phyloP scores from a whole-genome alignment of 129 eudicot genomes.

The Flaveria brownii region DNA sequence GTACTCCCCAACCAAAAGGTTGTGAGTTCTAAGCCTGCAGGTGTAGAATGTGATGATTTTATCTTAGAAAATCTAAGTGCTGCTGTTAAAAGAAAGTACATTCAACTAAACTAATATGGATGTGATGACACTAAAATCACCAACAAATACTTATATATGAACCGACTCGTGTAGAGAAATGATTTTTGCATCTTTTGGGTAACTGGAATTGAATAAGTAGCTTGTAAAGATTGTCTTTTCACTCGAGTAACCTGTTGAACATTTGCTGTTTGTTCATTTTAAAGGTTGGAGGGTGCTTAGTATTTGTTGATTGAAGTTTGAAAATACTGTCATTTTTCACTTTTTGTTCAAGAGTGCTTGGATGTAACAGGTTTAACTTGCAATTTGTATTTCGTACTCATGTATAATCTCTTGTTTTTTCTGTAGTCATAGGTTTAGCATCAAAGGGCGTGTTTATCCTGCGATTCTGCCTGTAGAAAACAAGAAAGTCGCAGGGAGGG shows the following conservation, averaged over 20 bases:
- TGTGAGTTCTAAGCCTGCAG: too few relatives aligned
- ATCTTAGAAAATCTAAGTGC: too few relatives aligned
- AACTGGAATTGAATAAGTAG: not conserved
- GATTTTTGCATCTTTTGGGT: not conserved
- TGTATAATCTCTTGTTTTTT: conserved; percentile 21
- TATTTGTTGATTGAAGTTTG: not conserved
- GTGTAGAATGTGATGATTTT: too few relatives aligned
- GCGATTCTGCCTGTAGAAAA: conserved; percentile 83
- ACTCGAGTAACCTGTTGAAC: not conserved
- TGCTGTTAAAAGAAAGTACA: too few relatives aligned
- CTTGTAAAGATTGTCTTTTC: not conserved
- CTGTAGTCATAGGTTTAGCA: conserved; percentile 86
- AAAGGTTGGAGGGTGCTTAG: not conserved
- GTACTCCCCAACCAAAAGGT: too few relatives aligned
- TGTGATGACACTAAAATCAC: too few relatives aligned
- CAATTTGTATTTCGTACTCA: not conserved
- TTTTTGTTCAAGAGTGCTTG: not conserved
- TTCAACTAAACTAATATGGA: too few relatives aligned
- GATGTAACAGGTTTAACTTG: not conserved
- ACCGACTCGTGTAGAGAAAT: too few relatives aligned
- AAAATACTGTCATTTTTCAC: too few relatives aligned
- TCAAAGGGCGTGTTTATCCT: conserved; percentile 92
- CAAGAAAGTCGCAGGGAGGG: conserved; percentile 73
- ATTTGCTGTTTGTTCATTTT: not conserved
- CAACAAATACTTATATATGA: not conserved